Evolutionary conservation across 208 protist genomes (phyloP), one percentile per base, ranked within the genome.

Genomic region (Leishmania turanica): DNA sequence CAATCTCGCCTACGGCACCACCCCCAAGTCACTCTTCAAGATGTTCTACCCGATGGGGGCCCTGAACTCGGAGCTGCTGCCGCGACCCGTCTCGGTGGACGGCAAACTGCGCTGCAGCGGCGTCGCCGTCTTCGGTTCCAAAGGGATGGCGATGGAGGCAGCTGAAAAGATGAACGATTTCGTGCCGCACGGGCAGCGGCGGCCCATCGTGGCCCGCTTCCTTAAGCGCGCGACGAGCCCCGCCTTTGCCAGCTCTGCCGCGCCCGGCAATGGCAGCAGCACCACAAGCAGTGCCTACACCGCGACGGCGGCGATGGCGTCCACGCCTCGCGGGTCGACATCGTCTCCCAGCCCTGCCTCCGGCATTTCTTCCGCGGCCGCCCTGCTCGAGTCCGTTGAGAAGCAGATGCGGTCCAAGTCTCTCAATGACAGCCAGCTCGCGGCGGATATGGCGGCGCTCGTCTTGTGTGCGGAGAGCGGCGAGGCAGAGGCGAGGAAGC

Each of bases 41-140:
- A 89, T 96, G 70, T 95, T 96, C 83, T 93, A 90, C 81, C 93
- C 87, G 15, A 88, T 93, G 82, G 90, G 89, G 9, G 93, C 93
- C n/a, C 66, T 89, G 15, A 78, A 89, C 84, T 88, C 85, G 3
- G 90, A 89, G 56, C 72, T 96, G 77, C 83, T 87, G 86, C 85
- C 84, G 42, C 66, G 74, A 74, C 69, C 84, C 56, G 85, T 94
- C 24, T 75, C 83, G 0, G 42, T 92, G 45, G 84, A 68, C n/a
- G 93, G 88, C 54, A 91, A 90, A 45, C 58, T 66, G 60, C 86
- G 89, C 21, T 75, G 87, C 73, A 94, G 90, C 79, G 91, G 93
- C 49, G 90, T 96, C 21, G 90, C 89, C 7, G 80, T 96, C 66
- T 95, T 96, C 75, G 77, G 40, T 71, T 91, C 89, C 6, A 78